Evolutionary conservation across 1,284 basidiomycete species (phyloP).

Genomic region (Leccinum ponderosum): DNA sequence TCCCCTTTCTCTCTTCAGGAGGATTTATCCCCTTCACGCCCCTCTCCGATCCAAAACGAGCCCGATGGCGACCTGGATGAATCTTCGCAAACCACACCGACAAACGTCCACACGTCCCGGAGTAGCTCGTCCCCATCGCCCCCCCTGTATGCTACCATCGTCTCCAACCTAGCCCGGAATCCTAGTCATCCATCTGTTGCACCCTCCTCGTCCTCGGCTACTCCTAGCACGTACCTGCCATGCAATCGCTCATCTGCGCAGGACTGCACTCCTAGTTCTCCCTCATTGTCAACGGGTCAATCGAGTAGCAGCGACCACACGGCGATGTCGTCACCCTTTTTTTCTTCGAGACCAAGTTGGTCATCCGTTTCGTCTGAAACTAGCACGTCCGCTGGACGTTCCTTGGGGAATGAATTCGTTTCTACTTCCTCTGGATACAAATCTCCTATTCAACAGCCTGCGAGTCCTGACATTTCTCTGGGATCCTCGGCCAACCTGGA

Average conservation of each 20-base stretch:
- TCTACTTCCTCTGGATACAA: conserved; percentile 14
- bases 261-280: conserved; percentile 18
- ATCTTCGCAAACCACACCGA: conserved; percentile 1
- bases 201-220: conserved; percentile 11
- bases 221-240: conserved; percentile 5
- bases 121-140: conserved; percentile 18
- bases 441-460: conserved; percentile 20
- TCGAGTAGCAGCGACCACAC: conserved; percentile 19
- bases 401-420: conserved; percentile 20
- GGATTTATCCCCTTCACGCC: conserved; percentile 5
- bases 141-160: conserved; percentile 27
- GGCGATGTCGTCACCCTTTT: conserved; percentile 12
- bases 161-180: conserved; percentile 22
- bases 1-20: conserved; percentile 18
- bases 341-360: conserved; percentile 26
- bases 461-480: conserved; percentile 30
- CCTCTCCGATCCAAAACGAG: conserved; percentile 3
- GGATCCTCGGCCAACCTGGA: conserved; percentile 15
- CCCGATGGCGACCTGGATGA: conserved; percentile 7
- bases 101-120: conserved; percentile 8
- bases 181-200: conserved; percentile 8
- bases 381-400: conserved; percentile 12
- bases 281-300: conserved; percentile 16
- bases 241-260: conserved; percentile 13
- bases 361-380: conserved; percentile 32